Evolutionary conservation across 2,329 filamentous ascomycete genomes (phyloP).

Genomic region (Pseudogymnoascus sp.): DNA sequence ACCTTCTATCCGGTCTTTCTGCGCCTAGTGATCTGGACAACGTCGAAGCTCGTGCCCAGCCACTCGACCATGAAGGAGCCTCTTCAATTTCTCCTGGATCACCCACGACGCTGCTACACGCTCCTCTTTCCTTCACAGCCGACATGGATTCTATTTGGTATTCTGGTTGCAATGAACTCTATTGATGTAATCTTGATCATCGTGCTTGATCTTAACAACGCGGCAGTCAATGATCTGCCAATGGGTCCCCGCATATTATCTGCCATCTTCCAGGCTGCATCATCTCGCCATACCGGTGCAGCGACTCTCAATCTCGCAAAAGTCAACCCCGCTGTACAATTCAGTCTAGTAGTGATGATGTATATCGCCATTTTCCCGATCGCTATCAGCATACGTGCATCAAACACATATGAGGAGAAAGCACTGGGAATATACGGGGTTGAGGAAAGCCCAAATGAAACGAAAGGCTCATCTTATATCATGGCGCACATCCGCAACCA

Average conservation of each 20-base stretch:
- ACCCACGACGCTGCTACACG: constrained; percentile 93
- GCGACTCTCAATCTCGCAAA: constrained; percentile 67
- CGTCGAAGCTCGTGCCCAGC: constrained; percentile 56
- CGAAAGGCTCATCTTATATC: constrained; percentile 63
- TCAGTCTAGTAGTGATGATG: constrained; percentile 98
- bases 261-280: constrained; percentile 82
- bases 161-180: constrained; percentile 72
- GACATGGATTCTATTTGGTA: constrained; percentile 92
- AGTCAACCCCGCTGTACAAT: constrained; percentile 84
- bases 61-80: constrained; percentile 78
- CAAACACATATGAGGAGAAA: constrained; percentile 94
- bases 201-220: constrained; percentile 60
- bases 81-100: constrained; percentile 80
- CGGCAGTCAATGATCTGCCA: constrained; percentile 58
- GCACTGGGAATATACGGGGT: constrained; percentile 63
- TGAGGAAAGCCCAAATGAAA: constrained; percentile 40
- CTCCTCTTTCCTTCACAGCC: constrained; percentile 81
- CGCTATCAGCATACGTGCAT: constrained; percentile 85
- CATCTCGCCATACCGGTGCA: constrained; percentile 87
- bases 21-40: constrained; percentile 81
- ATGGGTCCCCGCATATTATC: constrained; percentile 70
- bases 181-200: constrained; percentile 87
- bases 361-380: constrained; percentile 97
- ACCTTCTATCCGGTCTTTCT: constrained; percentile 94
- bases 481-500: constrained; percentile 86